Evolutionary conservation across 768 basidiomycete species (phyloP).

Genomic region (Auriscalpium vulgare): DNA sequence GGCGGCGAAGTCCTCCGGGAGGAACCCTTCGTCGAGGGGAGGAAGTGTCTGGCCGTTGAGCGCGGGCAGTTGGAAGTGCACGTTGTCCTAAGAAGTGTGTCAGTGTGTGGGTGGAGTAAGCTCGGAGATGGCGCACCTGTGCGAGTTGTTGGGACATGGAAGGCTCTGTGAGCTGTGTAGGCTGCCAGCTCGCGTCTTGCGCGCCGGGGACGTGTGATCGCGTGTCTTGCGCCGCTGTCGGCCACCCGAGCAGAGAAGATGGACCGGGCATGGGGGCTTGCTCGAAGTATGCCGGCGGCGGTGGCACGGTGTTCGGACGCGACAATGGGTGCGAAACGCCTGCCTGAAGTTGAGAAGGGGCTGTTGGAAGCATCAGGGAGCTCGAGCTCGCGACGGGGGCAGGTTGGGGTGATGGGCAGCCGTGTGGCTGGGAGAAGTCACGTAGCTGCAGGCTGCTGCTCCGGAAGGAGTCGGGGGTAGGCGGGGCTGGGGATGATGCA

Average conservation of each 20-base stretch:
- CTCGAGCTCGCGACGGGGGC: background rate
- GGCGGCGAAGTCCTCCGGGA: background rate
- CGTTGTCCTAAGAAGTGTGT: no score
- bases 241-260: no score
- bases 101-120: no score
- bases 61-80: no score
- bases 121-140: no score
- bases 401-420: constrained; percentile 1
- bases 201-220: no score
- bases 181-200: no score
- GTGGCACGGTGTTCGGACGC: background rate
- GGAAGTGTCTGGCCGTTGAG: no score
- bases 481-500: background rate
- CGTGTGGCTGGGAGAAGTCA: background rate
- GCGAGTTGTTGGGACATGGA: no score
- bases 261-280: no score
- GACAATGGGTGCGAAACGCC: background rate
- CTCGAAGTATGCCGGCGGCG: background rate
- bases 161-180: no score
- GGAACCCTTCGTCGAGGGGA: background rate
- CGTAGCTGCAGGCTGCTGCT: background rate
- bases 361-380: background rate
- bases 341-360: background rate
- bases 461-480: background rate
- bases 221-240: no score